Evolutionary conservation across 2,329 filamentous ascomycete genomes (phyloP), one percentile per base, ranked within the genome.

Genomic region (Stachybotrys chlorohalonatus): DNA sequence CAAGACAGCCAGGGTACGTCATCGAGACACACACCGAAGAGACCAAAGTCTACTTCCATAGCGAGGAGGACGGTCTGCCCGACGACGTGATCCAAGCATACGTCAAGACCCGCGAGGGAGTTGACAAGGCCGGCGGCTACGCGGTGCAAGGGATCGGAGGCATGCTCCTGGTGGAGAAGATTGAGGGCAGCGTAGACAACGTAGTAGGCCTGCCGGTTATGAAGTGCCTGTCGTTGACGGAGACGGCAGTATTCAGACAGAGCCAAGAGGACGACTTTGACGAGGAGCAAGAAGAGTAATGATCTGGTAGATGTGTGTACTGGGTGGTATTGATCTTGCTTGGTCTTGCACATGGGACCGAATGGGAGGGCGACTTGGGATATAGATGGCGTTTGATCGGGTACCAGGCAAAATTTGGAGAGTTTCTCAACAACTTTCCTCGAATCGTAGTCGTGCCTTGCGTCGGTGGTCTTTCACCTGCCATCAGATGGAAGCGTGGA

Each of bases 41-140:
- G 77, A 97, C 93, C 49, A 82, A 79, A 57, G 94, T 99, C n/a
- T 83, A 81, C 66, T 99, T 99, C 71, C 90, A 91, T 66, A 72
- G 77, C 56, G 81, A 80, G 62, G 63, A 64, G 13, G 75, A 81
- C 15, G 81, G 81, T 4, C 66, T 84, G 56, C 74, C 76, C 13
- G 93, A 99, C 73, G 91, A 95, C 56, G 81, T 96, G 61, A 85
- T 97, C 56, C 76, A 90, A 62, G 82, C 75, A 6, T 92, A 92
- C 67, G 87, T 92, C 55, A 81, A 79, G 65, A 96, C 93, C 24
- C 80, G 93, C 54, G 94, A 99, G 75, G 94, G 94, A 2, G 91
- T 84, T 11, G 94, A 97, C 71, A 99, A 97, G 77, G 94, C 94
- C 0, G 94, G 94, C 2, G 94, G 94, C 0, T 99, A 99, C 70